phyloP scores from a whole-genome alignment of 2,329 filamentous ascomycete species.

The Rosellinia necatrix region DNA sequence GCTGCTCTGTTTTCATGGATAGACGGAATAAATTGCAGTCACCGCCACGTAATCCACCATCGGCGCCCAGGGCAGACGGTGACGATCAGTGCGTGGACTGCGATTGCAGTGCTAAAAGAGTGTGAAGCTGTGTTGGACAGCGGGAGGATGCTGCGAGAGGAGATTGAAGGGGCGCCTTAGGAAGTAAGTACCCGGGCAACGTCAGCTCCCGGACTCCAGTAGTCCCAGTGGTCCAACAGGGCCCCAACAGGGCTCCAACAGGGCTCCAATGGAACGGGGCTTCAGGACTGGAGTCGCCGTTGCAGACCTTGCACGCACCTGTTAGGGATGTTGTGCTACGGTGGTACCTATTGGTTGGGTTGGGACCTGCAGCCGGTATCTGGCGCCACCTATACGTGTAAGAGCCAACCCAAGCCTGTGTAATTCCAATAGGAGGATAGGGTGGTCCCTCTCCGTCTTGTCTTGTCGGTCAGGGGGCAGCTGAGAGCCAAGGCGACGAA shows the following conservation, averaged over 20 bases:
- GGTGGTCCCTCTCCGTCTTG: no score
- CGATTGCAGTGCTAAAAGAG: conserved; percentile 31
- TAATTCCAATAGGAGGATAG: conserved; percentile 21
- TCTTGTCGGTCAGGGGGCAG: conserved; percentile 26
- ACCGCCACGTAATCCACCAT: conserved; percentile 36
- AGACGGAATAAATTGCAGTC: conserved; percentile 29
- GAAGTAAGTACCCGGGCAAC: no score
- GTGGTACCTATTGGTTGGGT: no score
- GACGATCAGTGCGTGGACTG: conserved; percentile 37
- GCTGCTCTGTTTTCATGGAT: conserved; percentile 40
- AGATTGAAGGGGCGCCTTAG: conserved; percentile 22
- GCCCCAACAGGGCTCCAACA: no score
- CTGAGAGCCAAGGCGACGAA: conserved; percentile 34
- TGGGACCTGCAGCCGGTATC: conserved; percentile 23
- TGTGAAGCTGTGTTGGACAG: conserved; percentile 16
- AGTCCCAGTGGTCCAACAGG: no score
- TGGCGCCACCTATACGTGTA: conserved; percentile 17
- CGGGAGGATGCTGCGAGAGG: conserved; percentile 7
- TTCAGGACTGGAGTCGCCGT: no score
- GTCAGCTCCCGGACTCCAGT: no score
- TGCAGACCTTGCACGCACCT: no score
- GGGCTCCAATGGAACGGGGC: no score
- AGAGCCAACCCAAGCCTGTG: no score
- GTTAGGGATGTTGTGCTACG: no score
- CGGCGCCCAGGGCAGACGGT: conserved; percentile 34